A percentile compares a stretch with the other conserved stretches of the same genome.
phyloP scores from a whole-genome alignment of 164 flowering plant genomes.

The Chloranthus sessilifolius region DNA sequence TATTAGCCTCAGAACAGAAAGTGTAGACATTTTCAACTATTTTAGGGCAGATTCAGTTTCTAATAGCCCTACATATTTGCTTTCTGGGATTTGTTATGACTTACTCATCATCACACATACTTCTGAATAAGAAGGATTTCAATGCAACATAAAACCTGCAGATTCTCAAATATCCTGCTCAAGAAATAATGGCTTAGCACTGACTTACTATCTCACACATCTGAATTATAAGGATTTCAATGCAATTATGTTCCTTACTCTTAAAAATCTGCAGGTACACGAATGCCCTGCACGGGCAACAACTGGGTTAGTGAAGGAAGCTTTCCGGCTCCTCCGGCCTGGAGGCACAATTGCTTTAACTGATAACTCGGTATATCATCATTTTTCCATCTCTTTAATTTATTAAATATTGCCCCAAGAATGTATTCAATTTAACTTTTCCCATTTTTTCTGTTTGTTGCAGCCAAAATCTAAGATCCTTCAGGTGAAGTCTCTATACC shows the following conservation, averaged over 20 bases:
- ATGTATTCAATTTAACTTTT: not conserved
- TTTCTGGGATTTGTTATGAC: not conserved
- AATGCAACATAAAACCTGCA: conserved; percentile 15
- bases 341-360: conserved; percentile 62
- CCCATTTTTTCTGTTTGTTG: conserved; percentile 5
- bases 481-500: conserved; percentile 33
- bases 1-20: no score
- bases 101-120: not conserved
- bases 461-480: conserved; percentile 74
- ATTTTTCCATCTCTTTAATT: not conserved
- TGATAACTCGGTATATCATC: conserved; percentile 47
- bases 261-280: conserved; percentile 37
- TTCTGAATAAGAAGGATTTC: not conserved
- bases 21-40: no score
- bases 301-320: conserved; percentile 41
- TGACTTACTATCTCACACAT: not conserved
- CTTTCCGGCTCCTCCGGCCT: conserved; percentile 60
- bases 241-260: not conserved
- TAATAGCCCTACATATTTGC: not conserved
- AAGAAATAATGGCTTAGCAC: conserved; percentile 31
- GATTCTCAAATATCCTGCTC: conserved; percentile 66
- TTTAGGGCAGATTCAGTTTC: not conserved
- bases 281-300: conserved; percentile 65
- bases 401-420: not conserved
- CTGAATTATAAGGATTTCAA: not conserved